Base-by-base conservation (phyloP, 1,139 yeast genomes). In the Eremothecium cymbalariae region DNA sequence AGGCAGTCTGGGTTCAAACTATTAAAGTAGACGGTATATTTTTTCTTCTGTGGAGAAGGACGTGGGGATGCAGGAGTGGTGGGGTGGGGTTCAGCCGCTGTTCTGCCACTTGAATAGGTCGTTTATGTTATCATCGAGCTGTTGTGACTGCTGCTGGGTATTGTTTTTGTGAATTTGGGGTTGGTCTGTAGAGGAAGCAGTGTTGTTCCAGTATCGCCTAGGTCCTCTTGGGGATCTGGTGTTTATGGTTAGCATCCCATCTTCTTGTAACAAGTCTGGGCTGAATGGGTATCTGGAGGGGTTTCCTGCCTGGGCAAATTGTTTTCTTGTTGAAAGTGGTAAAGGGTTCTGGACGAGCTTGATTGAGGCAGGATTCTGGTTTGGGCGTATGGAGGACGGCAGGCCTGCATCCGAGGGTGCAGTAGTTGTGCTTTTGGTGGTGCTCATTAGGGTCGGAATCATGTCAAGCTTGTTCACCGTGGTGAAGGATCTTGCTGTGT, bases 41-140 rank as follows among this genome's bases (percentile, higher is more conserved):
- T n/a, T n/a, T n/a, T n/a, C n/a, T n/a, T n/a, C n/a, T n/a, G n/a
- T n/a, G n/a, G n/a, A n/a, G n/a, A n/a, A n/a, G n/a, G n/a, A n/a
- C n/a, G n/a, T n/a, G n/a, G n/a, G 17, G 28, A 13, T 13, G 12
- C 24, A 21, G 24, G 13, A 21, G 24, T 21, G 24, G 24, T 13
- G 24, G 24, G 12, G 24, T 32, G 45, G 9, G 31, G 42, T 8
- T 38, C 11, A 34, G 37, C 27, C 34, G 40, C 25, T 33, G 35
- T 16, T 37, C 36, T 51, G 57, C 57, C 57, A 51, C 24, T 45
- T 40, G 32, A 47, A 46, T 21, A 51, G 28, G 33, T 51, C 55
- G 16, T 44, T 40, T 5, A 42, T 22, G 28, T 33, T 46, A 5
- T 38, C 44, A 9, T 38, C 39, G 20, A 40, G 32, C 36, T 23